These are phyloP conservation scores for Ceratobasidium sp. DNA, from an alignment of 1,284 basidiomycete genomes.

Conservation along the genomic window DNA sequence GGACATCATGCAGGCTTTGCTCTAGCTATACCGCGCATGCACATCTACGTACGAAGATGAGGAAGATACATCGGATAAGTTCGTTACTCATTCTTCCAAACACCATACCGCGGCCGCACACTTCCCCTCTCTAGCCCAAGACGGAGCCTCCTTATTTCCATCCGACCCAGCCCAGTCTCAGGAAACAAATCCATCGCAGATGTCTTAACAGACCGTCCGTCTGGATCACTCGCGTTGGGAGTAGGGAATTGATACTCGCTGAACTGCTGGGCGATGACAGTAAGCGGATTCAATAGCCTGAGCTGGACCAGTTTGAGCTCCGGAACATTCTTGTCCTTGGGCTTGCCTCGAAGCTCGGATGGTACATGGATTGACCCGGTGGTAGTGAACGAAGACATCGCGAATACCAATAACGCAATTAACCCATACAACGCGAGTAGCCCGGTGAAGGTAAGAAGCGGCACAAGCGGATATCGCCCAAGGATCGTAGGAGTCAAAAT, in stretches of 20 bases:
- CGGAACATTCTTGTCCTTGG: neutral
- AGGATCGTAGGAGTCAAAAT: conserved; percentile 19
- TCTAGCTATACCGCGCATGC: no score
- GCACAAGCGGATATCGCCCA: conserved; percentile 4
- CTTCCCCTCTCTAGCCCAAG: conserved; percentile 2
- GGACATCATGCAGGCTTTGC: no score
- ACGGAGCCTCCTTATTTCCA: neutral
- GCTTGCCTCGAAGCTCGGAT: neutral
- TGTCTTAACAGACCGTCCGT: neutral
- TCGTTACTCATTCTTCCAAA: conserved; percentile 14
- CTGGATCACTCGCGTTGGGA: neutral
- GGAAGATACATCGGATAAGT: no score
- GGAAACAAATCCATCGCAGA: neutral
- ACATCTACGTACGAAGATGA: no score
- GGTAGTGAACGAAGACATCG: neutral
- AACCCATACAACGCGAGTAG: conserved; percentile 7
- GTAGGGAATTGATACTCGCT: neutral
- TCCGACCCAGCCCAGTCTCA: neutral
- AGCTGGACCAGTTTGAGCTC: neutral
- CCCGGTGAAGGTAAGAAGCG: neutral
- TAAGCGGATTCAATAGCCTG: conserved; percentile 1
- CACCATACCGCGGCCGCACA: conserved; percentile 3
- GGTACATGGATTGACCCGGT: neutral
- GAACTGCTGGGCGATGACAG: conserved; percentile 9
- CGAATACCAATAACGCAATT: conserved; percentile 12